Evolutionary conservation across 2,329 filamentous ascomycete genomes (phyloP), one percentile per base, ranked within the genome.

Genomic region (Verruconis gallopava): DNA sequence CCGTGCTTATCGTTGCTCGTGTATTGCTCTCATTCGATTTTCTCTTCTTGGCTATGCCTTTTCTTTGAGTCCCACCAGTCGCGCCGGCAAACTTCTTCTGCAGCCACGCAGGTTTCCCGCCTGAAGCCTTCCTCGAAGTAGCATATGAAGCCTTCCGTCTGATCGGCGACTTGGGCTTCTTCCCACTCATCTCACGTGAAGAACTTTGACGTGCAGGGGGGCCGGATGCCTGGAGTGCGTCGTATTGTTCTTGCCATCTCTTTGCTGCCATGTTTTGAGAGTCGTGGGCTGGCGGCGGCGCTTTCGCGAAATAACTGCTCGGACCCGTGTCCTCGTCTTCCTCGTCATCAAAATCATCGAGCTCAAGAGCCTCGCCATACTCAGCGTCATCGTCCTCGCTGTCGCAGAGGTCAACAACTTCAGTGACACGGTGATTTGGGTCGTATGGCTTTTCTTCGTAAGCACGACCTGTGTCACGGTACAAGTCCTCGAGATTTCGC

Each of bases 331-430:
- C 35, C 35, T 35, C 51, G 21, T 44, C 63, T 46, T 65, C 68
- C 39, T 67, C 64, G 33, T 67, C 65, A 6, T 53, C 61, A 42
- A 46, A 45, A 36, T 49, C 52, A 15, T 46, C 46, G n/a, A 47
- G 38, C 14, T 53, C 50, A 38, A 47, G 44, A 30, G 44, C 44
- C 18, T 19, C 25, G 25, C 32, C 63, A 5, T 43, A 60, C 21
- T 36, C 42, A 0, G 59, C 55, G 14, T 55, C 57, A 21, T 57
- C 57, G 21, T 62, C 61, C 42, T 62, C 61, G 45, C 60, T 64
- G 46, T 61, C 61, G 17, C 71, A 59, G 38, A 69, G 60, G 38
- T 71, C 65, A 17, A 71, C 38, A 13, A 9, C 62, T 38, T 63
- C 64, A 18, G 49, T 47, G 21, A 47, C 34, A 36, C 57, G 50